Evolutionary conservation across 169 alveolate genomes (phyloP).

Genomic region (Blepharisma undulans): DNA sequence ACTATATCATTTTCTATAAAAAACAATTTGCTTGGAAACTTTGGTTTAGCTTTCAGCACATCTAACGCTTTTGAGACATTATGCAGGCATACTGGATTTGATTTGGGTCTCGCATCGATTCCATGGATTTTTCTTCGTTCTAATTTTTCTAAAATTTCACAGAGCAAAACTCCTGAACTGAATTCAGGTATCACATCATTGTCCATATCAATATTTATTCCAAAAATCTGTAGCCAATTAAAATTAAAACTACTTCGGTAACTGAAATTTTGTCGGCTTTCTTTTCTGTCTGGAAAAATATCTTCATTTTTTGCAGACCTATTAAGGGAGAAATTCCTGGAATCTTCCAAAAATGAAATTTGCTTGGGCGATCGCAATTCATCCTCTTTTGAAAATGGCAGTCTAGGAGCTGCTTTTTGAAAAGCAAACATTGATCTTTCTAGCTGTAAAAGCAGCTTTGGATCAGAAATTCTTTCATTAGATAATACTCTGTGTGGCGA

Average conservation of each 20-base stretch:
- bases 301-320: background rate
- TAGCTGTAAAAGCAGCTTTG: background rate
- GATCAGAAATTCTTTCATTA: background rate
- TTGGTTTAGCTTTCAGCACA: constrained; percentile 30
- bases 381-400: background rate
- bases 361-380: background rate
- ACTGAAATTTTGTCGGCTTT: background rate
- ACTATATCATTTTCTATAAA: constrained; percentile 2
- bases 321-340: background rate
- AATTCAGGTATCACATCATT: background rate
- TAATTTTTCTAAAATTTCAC: constrained; percentile 21
- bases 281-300: background rate
- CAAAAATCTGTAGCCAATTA: background rate
- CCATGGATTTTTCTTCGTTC: background rate
- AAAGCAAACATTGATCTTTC: background rate
- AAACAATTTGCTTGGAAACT: constrained; percentile 12
- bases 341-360: background rate
- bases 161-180: constrained; percentile 17
- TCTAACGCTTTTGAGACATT: constrained; percentile 31
- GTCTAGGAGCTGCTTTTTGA: background rate
- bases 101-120: constrained; percentile 15
- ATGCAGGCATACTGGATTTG: background rate
- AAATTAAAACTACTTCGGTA: background rate
- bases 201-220: background rate
- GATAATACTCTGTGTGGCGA: background rate